Evolutionary conservation across 257 asterid species (phyloP).

Genomic region (Oldenlandia corymbosa): DNA sequence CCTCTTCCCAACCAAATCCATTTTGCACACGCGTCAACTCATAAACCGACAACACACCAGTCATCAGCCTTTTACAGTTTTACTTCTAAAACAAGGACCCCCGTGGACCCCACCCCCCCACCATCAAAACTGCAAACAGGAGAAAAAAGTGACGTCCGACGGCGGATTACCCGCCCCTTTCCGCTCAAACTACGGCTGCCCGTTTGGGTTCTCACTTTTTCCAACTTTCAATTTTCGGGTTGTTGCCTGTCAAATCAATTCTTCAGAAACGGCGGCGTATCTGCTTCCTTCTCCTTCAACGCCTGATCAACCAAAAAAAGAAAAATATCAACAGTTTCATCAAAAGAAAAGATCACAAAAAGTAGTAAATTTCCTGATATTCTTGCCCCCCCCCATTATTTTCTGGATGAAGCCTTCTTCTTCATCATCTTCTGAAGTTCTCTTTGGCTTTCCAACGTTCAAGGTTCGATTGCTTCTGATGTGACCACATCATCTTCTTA

Average conservation of each 20-base stretch:
- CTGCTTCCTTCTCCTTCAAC: neutral
- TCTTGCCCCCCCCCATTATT: too few relatives aligned
- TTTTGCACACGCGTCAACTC: slow-evolving; percentile 10
- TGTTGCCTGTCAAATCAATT: neutral
- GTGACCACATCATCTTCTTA: too few relatives aligned
- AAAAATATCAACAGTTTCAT: too few relatives aligned
- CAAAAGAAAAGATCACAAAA: too few relatives aligned
- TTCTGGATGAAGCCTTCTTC: too few relatives aligned
- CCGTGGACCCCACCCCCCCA: too few relatives aligned
- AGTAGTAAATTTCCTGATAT: too few relatives aligned
- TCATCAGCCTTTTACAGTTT: too few relatives aligned
- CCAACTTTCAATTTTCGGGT: neutral
- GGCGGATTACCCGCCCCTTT: neutral
- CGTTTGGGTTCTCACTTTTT: slow-evolving; percentile 3
- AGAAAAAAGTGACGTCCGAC: neutral
- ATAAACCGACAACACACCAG: neutral
- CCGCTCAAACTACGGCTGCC: slow-evolving; percentile 1
- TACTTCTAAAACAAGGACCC: neutral
- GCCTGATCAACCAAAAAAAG: neutral
- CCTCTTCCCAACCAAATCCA: neutral
- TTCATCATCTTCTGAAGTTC: too few relatives aligned
- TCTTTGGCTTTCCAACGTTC: too few relatives aligned
- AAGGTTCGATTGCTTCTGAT: too few relatives aligned
- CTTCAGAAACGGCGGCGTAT: slow-evolving; percentile 5
- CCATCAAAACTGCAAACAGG: too few relatives aligned